These are phyloP conservation scores for Gyrodon lividus DNA, from an alignment of 768 basidiomycete genomes.

Conservation along the genomic window DNA sequence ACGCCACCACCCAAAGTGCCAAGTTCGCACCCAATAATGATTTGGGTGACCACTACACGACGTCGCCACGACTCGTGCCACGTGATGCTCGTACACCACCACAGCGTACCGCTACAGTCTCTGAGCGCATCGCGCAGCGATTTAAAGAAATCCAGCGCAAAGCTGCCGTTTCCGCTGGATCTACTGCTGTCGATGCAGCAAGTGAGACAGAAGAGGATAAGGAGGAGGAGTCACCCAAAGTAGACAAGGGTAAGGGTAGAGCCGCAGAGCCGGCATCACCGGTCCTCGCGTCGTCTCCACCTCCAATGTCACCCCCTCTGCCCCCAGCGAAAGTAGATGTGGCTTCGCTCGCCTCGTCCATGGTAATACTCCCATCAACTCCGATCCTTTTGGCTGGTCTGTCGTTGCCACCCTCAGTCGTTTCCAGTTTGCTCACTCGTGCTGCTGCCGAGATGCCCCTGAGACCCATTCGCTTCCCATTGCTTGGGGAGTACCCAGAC, in stretches of 20 bases:
- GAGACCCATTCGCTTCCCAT: constrained; percentile 69
- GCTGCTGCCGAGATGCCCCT: constrained; percentile 74
- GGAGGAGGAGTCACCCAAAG: constrained; percentile 42
- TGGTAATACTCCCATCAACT: constrained; percentile 41
- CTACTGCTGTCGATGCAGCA: constrained; percentile 23
- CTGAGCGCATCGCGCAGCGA: constrained; percentile 82
- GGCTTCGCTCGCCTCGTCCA: constrained; percentile 33
- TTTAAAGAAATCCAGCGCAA: constrained; percentile 77
- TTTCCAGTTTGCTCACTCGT: constrained; percentile 68
- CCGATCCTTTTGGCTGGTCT: constrained; percentile 78
- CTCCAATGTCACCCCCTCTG: constrained; percentile 59
- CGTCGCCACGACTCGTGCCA: constrained; percentile 69
- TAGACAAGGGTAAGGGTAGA: constrained; percentile 86
- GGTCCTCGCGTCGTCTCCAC: constrained; percentile 49
- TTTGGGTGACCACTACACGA: constrained; percentile 71
- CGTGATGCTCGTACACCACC: constrained; percentile 55
- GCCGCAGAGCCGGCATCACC: constrained; percentile 43
- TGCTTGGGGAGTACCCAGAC: constrained; percentile 81
- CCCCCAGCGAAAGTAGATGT: constrained; percentile 45
- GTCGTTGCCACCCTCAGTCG: constrained; percentile 56
- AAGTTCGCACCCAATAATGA: constrained; percentile 80
- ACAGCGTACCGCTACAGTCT: constrained; percentile 72
- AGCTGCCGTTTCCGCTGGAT: constrained; percentile 34
- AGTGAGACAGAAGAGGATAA: constrained; percentile 32
- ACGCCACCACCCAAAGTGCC: constrained; percentile 47